Percentiles rank a stretch among this genome's conserved stretches.
These are phyloP conservation scores for Bipolaris sorokiniana DNA, from an alignment of 2,329 filamentous ascomycete species.

Conservation along the genomic window DNA sequence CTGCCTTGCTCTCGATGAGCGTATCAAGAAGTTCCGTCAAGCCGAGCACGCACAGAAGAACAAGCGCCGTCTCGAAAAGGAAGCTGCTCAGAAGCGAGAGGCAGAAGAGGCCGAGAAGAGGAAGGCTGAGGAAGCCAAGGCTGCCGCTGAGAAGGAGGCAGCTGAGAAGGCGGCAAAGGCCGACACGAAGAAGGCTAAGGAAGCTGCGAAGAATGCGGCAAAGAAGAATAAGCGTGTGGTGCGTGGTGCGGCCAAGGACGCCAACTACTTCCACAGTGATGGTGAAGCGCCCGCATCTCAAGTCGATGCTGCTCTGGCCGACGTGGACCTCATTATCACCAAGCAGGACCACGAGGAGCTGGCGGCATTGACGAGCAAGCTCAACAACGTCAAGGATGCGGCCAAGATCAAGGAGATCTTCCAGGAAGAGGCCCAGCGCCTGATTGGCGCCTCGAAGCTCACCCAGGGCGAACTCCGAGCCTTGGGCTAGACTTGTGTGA, in stretches of 20 bases:
- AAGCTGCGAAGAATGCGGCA: conserved; percentile 96
- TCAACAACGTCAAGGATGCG: conserved; percentile 77
- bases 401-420: conserved; percentile 87
- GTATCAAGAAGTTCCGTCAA: conserved; percentile 96
- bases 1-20: conserved; percentile 81
- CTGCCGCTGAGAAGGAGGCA: conserved; percentile 82
- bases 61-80: conserved; percentile 88
- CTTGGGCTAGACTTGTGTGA: conserved; percentile 45
- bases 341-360: conserved; percentile 94
- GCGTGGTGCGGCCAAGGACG: conserved; percentile 92
- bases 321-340: conserved; percentile 84
- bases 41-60: conserved; percentile 93
- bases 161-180: conserved; percentile 84
- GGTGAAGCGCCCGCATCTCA: conserved; percentile 74
- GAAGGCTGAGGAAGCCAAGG: conserved; percentile 82
- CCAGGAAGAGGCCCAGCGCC: conserved; percentile 75
- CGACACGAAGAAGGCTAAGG: conserved; percentile 92
- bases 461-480: conserved; percentile 82
- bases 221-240: conserved; percentile 99
- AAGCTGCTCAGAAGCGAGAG: conserved; percentile 86
- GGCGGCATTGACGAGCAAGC: conserved; percentile 78
- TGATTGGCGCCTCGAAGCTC: conserved; percentile 82
- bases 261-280: conserved; percentile 84
- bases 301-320: conserved; percentile 81
- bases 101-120: conserved; percentile 83